Evolutionary conservation across 2,329 filamentous ascomycete species (phyloP).

Genomic region (Xylaria multiplex): DNA sequence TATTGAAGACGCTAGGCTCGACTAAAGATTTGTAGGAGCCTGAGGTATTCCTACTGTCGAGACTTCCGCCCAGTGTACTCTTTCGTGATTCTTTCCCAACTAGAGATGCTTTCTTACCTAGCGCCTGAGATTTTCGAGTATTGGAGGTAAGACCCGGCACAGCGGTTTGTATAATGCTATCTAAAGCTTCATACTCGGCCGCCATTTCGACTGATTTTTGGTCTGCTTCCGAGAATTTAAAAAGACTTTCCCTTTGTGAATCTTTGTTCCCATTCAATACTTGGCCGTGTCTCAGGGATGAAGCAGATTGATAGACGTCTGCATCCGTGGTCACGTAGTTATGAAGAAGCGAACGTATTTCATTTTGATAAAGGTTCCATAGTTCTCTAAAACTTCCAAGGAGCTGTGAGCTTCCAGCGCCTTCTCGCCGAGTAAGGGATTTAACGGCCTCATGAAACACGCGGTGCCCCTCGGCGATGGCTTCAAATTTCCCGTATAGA

Average conservation of each 20-base stretch:
- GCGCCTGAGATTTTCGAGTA: slow-evolving; percentile 61
- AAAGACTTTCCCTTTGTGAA: slow-evolving; percentile 71
- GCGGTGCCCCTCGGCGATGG: slow-evolving; percentile 94
- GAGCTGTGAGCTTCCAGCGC: slow-evolving; percentile 70
- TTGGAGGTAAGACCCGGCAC: slow-evolving; percentile 90
- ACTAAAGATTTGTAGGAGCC: slow-evolving; percentile 88
- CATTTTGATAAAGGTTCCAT: slow-evolving; percentile 98
- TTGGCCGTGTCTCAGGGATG: slow-evolving; percentile 63
- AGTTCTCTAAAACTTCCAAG: slow-evolving; percentile 93
- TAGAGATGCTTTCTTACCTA: slow-evolving; percentile 53
- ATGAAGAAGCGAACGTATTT: slow-evolving; percentile 92
- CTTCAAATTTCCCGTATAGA: slow-evolving; percentile 95
- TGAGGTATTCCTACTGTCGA: slow-evolving; percentile 59
- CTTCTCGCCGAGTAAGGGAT: slow-evolving; percentile 85
- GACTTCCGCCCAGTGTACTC: slow-evolving; percentile 52
- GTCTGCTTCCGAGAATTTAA: slow-evolving; percentile 87
- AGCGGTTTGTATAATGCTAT: slow-evolving; percentile 88
- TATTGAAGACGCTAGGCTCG: slow-evolving; percentile 99
- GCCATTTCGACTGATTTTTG: slow-evolving; percentile 81
- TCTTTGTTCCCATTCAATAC: slow-evolving; percentile 59
- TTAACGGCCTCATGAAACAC: slow-evolving; percentile 92
- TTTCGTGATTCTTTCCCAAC: slow-evolving; percentile 54
- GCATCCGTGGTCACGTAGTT: slow-evolving; percentile 96
- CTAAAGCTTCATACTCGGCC: slow-evolving; percentile 86
- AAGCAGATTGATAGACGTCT: slow-evolving; percentile 72